Evolutionary conservation across 1,284 basidiomycete species (phyloP).

Genomic region (Cerioporus squamosus): DNA sequence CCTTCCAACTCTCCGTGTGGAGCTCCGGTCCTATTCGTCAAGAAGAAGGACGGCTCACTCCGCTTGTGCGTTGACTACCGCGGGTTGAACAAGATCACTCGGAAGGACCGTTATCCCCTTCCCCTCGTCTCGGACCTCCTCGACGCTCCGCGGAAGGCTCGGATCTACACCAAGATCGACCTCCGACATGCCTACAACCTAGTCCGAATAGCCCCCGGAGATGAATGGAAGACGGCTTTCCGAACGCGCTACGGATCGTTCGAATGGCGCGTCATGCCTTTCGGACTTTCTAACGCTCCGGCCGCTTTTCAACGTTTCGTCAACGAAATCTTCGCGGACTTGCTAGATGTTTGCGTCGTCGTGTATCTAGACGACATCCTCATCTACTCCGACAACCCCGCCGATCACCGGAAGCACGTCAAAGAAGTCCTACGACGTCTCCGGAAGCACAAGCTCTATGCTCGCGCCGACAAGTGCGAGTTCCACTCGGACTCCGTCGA

Average conservation of each 20-base stretch:
- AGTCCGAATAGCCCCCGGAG: constrained; percentile 31
- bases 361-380: constrained; percentile 34
- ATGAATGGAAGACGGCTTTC: constrained; percentile 43
- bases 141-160: constrained; percentile 29
- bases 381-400: constrained; percentile 24
- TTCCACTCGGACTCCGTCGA: constrained; percentile 37
- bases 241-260: constrained; percentile 40
- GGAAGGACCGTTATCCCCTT: constrained; percentile 38
- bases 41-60: constrained; percentile 47
- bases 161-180: constrained; percentile 38
- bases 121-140: constrained; percentile 43
- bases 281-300: constrained; percentile 32
- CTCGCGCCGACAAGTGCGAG: constrained; percentile 44
- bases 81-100: constrained; percentile 43
- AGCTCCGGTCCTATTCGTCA: constrained; percentile 49
- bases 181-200: constrained; percentile 36
- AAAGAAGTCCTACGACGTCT: constrained; percentile 40
- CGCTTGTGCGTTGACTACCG: constrained; percentile 48
- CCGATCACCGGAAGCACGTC: constrained; percentile 34
- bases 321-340: constrained; percentile 28
- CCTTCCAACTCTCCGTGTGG: constrained; percentile 41
- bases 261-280: constrained; percentile 44
- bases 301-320: constrained; percentile 31
- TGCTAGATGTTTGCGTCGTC: constrained; percentile 23
- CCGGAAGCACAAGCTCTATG: constrained; percentile 34